Evolutionary conservation across 192 early-diverging fungal genomes (phyloP), one percentile per base, ranked within the genome.

Genomic region (Obelidium mucronatum): DNA sequence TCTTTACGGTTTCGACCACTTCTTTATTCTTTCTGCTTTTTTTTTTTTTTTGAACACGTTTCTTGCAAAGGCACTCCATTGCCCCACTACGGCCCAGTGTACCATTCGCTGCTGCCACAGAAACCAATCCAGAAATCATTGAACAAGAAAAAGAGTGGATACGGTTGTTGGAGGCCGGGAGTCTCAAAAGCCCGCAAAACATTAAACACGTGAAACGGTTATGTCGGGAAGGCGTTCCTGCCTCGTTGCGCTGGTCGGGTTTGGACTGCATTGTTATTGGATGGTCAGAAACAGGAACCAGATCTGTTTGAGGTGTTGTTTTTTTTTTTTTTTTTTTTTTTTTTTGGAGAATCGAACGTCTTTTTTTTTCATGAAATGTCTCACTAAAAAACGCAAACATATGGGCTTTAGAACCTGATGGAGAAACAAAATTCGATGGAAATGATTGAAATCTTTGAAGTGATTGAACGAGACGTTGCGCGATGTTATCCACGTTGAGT

Each of bases 381-480:
- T n/a, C n/a, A n/a, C n/a, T n/a, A n/a, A n/a, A n/a, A n/a, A n/a
- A n/a, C n/a, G n/a, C n/a, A n/a, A n/a, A n/a, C n/a, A n/a, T n/a
- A n/a, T n/a, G n/a, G n/a, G n/a, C n/a, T n/a, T n/a, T n/a, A 6
- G 42, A 52, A 19, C 42, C 6, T 72, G 4, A 58, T 72, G 56
- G 52, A 54, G 13, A 59, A 55, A n/a, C 69, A 72, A 56, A 24
- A 58, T 8, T 3, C 51, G 33, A 79, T 80, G 35, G 79, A 74
- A 24, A 68, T 68, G 11, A 54, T 86, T 40, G 81, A 87, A 2
- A 93, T 97, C 42, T 95, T 93, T 80, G 93, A 95, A 37, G 92
- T 93, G 19, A 98, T 98, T 63, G 96, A 97, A 64, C 85, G 91
- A 30, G 97, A 98, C 68, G 91, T 98, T 28, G 74, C 86, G 40